A percentile compares a stretch with the other conserved stretches of the same genome.
These are phyloP conservation scores for Auxenochlorella pyrenoidosa DNA, from an alignment of 139 green algal genomes.

Conservation along the genomic window DNA sequence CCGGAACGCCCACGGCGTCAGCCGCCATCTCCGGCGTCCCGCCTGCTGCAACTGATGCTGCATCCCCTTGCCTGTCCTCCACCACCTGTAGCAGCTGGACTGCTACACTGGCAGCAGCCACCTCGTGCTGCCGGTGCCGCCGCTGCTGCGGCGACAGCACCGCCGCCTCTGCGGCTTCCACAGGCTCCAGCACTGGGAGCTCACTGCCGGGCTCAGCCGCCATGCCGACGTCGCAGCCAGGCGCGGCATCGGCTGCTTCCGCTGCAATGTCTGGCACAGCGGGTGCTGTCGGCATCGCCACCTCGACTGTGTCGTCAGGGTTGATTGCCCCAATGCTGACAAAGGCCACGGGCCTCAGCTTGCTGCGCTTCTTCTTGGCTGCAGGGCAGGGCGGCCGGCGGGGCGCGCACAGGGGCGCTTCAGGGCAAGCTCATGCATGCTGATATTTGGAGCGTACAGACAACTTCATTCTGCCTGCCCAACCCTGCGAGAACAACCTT, in stretches of 20 bases:
- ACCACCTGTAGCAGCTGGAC: constrained; percentile 24
- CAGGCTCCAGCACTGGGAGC: background rate
- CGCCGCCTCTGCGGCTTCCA: too few species aligned
- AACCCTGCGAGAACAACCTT: too few species aligned
- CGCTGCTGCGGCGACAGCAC: background rate
- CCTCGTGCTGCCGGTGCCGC: background rate
- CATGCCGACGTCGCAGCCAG: background rate
- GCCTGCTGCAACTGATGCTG: constrained; percentile 1
- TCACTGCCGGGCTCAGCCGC: background rate
- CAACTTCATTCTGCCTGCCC: too few species aligned
- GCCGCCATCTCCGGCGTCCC: background rate
- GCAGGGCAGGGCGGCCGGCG: background rate
- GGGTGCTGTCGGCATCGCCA: background rate
- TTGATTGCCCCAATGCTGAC: constrained; percentile 41
- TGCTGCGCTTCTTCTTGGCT: constrained; percentile 25
- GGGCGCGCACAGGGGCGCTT: too few species aligned
- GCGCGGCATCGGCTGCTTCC: background rate
- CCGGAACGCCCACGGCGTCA: background rate
- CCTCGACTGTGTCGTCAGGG: constrained; percentile 20
- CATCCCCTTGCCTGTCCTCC: background rate
- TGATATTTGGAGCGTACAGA: too few species aligned
- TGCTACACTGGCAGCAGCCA: background rate
- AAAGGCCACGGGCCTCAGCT: constrained; percentile 42
- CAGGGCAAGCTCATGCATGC: too few species aligned
- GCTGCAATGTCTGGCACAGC: background rate